These are phyloP conservation scores for Tilletia walkeri DNA, from an alignment of 1,284 basidiomycete genomes.

Conservation along the genomic window DNA sequence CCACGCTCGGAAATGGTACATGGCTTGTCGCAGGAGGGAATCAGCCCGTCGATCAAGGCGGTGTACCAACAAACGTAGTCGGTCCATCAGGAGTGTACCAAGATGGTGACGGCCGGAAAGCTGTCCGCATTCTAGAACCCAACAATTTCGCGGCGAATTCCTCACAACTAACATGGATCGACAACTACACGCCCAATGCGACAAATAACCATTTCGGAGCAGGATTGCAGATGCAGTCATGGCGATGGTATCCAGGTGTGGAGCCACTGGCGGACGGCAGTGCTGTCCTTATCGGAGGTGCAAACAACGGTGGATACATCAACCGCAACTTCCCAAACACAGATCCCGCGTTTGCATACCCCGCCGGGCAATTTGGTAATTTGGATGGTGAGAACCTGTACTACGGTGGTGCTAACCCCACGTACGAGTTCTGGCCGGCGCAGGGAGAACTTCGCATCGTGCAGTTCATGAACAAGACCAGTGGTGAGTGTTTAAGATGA, in stretches of 20 bases:
- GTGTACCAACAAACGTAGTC: constrained; percentile 25
- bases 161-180: constrained; percentile 2
- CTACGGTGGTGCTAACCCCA: constrained; percentile 43
- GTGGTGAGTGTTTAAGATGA: constrained; percentile 21
- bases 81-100: constrained; percentile 32
- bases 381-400: constrained; percentile 27
- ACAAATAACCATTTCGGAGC: constrained; percentile 36
- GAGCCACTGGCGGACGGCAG: constrained; percentile 52
- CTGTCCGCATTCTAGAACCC: constrained; percentile 51
- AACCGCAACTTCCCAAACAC: constrained; percentile 52
- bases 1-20: constrained; percentile 54
- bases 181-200: background rate
- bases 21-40: constrained; percentile 57
- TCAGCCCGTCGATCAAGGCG: constrained; percentile 53
- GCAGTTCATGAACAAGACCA: constrained; percentile 50
- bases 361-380: background rate
- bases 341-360: constrained; percentile 35
- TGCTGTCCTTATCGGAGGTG: constrained; percentile 50
- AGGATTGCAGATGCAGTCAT: constrained; percentile 30
- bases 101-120: constrained; percentile 48
- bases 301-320: constrained; percentile 51
- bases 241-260: constrained; percentile 54
- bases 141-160: constrained; percentile 18
- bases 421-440: constrained; percentile 51
- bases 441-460: constrained; percentile 30